A percentile compares a stretch with the other conserved stretches of the same genome.
Evolutionary conservation across 2,329 filamentous ascomycete genomes (phyloP).

Genomic region (Aschersonia sp.): DNA sequence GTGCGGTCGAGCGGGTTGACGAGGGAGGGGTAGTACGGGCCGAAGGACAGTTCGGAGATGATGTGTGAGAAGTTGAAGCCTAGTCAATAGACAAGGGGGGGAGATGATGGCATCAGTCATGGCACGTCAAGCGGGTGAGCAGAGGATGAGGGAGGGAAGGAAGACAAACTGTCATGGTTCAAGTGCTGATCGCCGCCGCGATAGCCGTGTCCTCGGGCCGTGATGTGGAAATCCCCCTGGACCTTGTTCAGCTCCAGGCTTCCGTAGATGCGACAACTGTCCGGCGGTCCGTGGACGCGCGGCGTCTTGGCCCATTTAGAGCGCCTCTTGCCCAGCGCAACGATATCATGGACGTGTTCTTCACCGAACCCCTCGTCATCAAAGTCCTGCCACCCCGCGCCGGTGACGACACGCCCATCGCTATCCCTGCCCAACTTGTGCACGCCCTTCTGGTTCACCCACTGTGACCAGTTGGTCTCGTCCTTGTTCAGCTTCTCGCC

Average conservation of each 20-base stretch:
- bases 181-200: conserved; percentile 63
- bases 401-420: conserved; percentile 39
- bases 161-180: conserved; percentile 60
- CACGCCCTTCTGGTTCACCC: conserved; percentile 57
- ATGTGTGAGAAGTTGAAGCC: conserved; percentile 97
- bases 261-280: conserved; percentile 82
- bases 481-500: conserved; percentile 61
- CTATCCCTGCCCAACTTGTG: conserved; percentile 43
- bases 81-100: conserved; percentile 17
- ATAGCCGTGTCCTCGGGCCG: conserved; percentile 91
- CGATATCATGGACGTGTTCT: conserved; percentile 83
- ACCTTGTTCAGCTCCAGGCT: conserved; percentile 91
- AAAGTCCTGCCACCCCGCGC: conserved; percentile 37
- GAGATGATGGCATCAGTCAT: background rate
- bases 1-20: conserved; percentile 91
- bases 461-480: conserved; percentile 66
- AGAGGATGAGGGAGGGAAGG: background rate
- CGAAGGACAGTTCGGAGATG: conserved; percentile 90
- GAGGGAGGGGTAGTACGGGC: conserved; percentile 88
- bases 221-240: conserved; percentile 96
- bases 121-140: background rate
- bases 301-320: conserved; percentile 67
- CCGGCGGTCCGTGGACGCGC: conserved; percentile 39
- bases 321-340: conserved; percentile 51
- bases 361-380: conserved; percentile 59